These are phyloP conservation scores for Podaxis sp. DNA, from an alignment of 768 basidiomycete species.

Conservation along the genomic window DNA sequence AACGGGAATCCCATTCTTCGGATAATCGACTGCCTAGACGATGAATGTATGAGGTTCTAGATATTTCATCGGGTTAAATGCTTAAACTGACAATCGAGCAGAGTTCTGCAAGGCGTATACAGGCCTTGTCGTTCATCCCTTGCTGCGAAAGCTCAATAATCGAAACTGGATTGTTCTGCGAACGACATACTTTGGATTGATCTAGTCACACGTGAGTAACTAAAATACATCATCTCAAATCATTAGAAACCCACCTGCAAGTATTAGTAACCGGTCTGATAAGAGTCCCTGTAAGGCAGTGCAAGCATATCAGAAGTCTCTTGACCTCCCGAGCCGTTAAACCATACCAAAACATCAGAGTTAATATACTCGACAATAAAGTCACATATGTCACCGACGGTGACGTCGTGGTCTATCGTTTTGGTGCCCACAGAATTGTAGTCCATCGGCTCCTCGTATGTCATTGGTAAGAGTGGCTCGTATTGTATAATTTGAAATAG, in stretches of 20 bases:
- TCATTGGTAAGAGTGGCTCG: conserved; percentile 51
- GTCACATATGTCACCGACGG: conserved; percentile 70
- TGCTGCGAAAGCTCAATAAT: conserved; percentile 32
- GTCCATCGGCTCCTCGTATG: conserved; percentile 46
- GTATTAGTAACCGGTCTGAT: conserved; percentile 63
- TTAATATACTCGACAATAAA: conserved; percentile 85
- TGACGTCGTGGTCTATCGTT: conserved; percentile 46
- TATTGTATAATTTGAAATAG: conserved; percentile 60
- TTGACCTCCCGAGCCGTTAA: neutral
- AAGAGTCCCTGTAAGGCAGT: conserved; percentile 53
- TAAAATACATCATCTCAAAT: neutral
- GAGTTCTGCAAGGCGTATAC: conserved; percentile 55
- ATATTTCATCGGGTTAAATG: neutral
- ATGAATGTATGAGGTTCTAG: neutral
- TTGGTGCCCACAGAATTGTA: conserved; percentile 42
- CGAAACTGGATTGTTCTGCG: neutral
- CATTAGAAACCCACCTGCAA: conserved; percentile 51
- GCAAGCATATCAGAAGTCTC: neutral
- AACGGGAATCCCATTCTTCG: conserved; percentile 72
- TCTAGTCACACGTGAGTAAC: conserved; percentile 37
- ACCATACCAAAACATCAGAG: conserved; percentile 70
- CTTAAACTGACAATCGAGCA: conserved; percentile 45
- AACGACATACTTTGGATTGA: conserved; percentile 57
- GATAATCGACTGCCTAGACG: conserved; percentile 73
- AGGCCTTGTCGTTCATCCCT: conserved; percentile 59